Percentiles rank a stretch among this genome's conserved stretches.
Evolutionary conservation across 148 eudicot genomes (phyloP).

Genomic region (Nepenthes mirabilis): DNA sequence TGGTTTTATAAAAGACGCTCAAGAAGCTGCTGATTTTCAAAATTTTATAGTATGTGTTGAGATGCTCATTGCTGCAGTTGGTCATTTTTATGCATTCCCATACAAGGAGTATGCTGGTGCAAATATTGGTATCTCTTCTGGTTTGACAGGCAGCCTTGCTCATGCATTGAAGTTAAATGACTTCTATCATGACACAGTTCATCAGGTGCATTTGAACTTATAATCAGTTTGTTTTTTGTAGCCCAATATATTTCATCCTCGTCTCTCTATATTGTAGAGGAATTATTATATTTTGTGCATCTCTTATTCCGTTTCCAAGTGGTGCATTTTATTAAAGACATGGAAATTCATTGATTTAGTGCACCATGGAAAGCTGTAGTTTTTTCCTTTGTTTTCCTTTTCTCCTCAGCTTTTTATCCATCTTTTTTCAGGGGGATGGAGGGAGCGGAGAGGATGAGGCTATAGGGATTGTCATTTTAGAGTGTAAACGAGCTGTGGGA

Average conservation of each 20-base stretch:
- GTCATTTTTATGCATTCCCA: slow-evolving; percentile 92
- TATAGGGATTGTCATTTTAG: too few species aligned
- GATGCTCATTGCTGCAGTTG: slow-evolving; percentile 95
- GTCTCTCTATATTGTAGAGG: too few species aligned
- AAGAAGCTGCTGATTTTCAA: slow-evolving; percentile 85
- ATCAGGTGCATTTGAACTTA: slow-evolving; percentile 45
- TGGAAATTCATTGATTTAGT: too few species aligned
- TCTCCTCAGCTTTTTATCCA: too few species aligned
- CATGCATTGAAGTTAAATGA: slow-evolving; percentile 86
- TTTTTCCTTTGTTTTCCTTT: too few species aligned
- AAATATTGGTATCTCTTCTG: slow-evolving; percentile 64
- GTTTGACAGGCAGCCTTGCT: slow-evolving; percentile 69
- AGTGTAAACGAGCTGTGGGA: too few species aligned
- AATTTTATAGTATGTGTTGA: slow-evolving; percentile 83
- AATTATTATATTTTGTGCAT: too few species aligned
- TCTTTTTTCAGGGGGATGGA: too few species aligned
- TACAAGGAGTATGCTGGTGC: slow-evolving; percentile 98
- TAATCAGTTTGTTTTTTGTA: slow-evolving; percentile 2
- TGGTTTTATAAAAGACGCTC: slow-evolving; percentile 56
- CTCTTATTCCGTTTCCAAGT: too few species aligned
- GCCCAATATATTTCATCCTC: neutral
- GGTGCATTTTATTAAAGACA: too few species aligned
- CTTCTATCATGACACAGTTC: slow-evolving; percentile 96
- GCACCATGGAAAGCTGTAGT: too few species aligned
- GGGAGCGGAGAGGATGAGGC: too few species aligned